These are phyloP conservation scores for Seiridium unicorne DNA, from an alignment of 2,329 filamentous ascomycete species.

Conservation along the genomic window DNA sequence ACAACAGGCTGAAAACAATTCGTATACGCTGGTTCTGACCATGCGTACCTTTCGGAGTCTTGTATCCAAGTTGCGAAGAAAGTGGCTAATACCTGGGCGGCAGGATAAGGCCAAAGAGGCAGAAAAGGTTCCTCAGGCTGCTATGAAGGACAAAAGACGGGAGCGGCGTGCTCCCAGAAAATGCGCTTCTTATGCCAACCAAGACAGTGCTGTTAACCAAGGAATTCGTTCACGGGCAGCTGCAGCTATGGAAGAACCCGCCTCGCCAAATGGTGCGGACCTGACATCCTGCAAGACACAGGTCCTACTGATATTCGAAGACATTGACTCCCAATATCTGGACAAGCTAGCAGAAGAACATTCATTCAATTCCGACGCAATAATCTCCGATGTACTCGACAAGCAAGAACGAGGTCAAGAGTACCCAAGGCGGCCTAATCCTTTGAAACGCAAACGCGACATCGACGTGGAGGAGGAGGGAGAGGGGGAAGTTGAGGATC, in stretches of 20 bases:
- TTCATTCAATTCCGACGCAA: constrained; percentile 23
- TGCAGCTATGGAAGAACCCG: not conserved
- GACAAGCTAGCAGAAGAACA: constrained; percentile 22
- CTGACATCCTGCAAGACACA: constrained; percentile 23
- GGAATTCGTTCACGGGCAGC: not conserved
- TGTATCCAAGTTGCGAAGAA: too few relatives aligned
- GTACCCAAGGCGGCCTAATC: constrained; percentile 32
- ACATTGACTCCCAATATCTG: constrained; percentile 42
- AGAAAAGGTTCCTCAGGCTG: too few relatives aligned
- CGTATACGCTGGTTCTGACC: too few relatives aligned
- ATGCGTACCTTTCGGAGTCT: too few relatives aligned
- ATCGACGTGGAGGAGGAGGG: constrained; percentile 14
- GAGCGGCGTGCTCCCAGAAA: not conserved
- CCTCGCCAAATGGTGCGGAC: not conserved
- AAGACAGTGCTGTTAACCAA: not conserved
- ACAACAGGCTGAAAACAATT: too few relatives aligned
- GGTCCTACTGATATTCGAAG: constrained; percentile 38
- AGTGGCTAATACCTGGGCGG: too few relatives aligned
- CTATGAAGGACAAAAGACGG: too few relatives aligned
- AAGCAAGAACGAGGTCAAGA: constrained; percentile 32
- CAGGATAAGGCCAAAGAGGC: too few relatives aligned
- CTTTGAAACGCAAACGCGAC: constrained; percentile 35
- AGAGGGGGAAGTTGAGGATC: constrained; percentile 9
- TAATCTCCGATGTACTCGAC: constrained; percentile 39
- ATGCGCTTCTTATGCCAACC: not conserved